Evolutionary conservation across 176 grass and related monocot genomes (phyloP).

Genomic region (Alloteropsis semialata): DNA sequence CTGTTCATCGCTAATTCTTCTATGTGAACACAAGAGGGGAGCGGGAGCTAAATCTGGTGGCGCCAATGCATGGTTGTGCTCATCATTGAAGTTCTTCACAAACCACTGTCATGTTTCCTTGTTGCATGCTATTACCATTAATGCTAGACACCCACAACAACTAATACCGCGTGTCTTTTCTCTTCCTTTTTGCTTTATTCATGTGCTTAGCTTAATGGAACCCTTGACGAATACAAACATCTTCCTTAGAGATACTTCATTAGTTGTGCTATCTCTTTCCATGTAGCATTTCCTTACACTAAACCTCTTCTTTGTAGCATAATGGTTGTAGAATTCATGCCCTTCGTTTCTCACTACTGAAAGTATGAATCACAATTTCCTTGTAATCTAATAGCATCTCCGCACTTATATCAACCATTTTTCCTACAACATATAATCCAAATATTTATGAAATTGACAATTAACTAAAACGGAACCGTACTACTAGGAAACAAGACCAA

Average conservation of each 20-base stretch:
- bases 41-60: no score
- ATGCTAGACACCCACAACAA: neutral
- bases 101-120: no score
- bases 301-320: neutral
- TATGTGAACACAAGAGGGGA: no score
- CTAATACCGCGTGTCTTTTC: neutral
- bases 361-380: neutral
- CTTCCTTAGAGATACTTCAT: neutral
- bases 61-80: no score
- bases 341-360: neutral
- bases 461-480: no score
- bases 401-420: neutral
- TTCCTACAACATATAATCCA: neutral
- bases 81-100: no score
- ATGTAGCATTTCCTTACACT: neutral
- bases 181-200: neutral
- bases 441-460: no score
- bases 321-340: neutral
- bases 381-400: neutral
- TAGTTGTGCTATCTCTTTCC: neutral
- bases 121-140: neutral
- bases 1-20: no score
- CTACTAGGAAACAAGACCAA: no score
- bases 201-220: neutral
- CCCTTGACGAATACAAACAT: neutral